Evolutionary conservation across 148 eudicot genomes (phyloP), one percentile per base, ranked within the genome.

Genomic region (Spergularia marina): DNA sequence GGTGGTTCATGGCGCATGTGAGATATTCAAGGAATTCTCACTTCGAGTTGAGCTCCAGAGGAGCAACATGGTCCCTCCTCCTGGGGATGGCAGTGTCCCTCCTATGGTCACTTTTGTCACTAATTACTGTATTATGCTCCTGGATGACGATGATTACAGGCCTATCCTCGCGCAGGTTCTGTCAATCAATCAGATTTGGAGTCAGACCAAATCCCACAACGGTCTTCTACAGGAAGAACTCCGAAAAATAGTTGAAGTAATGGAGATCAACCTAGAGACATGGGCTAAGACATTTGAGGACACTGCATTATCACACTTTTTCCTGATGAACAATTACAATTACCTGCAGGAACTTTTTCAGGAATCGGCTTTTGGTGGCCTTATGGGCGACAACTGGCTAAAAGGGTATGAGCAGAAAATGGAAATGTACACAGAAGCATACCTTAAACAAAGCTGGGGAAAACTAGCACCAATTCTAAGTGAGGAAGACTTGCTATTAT

Each of bases 321-420:
- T 94, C 88, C 77, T 90, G 89, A 94, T 94, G 97, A 91, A 94
- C 83, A 89, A 79, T 67, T 87, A 87, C 68, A 72, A 83, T 70
- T 89, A 87, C 84, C 74, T 91, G 72, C 80, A 68, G 65, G 83
- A 85, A 52, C 76, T 78, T 55, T 14, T 82, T 20, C 85, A 82
- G 51, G 89, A 83, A 25, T 87, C 91, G 23, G 72, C 67, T 75
- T 82, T 94, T 2, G 89, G 88, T 2, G 89, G 91, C 49, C 56
- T 94, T 39, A 86, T 94, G 91, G 98, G 97, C 25, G 80, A 83
- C 49, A 69, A 83, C 1, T 89, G 92, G 93, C 4, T 87, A 64
- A 62, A 23, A 62, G 79, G 65, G 44, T 80, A 84, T 20, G 78
- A 85, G 75, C 75, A 81, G 20, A 83, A 80, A 55, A 49, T 72